Evolutionary conservation across 2,329 filamentous ascomycete genomes (phyloP).

Genomic region (Byssochlamys sp.): DNA sequence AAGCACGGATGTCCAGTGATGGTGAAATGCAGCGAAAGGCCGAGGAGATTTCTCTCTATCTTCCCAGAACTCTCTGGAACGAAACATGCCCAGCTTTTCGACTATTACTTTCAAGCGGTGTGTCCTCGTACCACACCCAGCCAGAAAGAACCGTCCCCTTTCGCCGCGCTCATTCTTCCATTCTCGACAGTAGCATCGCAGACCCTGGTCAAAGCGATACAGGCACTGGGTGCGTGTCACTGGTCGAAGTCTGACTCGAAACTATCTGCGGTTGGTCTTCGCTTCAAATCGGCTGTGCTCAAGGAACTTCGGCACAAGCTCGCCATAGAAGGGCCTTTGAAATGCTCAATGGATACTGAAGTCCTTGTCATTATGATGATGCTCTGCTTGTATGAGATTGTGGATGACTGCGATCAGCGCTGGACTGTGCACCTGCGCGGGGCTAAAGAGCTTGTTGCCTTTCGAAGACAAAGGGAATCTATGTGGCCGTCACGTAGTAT

Average conservation of each 20-base stretch:
- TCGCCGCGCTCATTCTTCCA: constrained; percentile 31
- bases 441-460: constrained; percentile 38
- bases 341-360: constrained; percentile 22
- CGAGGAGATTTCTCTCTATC: constrained; percentile 11
- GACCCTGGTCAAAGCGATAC: constrained; percentile 28
- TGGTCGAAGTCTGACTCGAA: constrained; percentile 22
- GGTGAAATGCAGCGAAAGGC: not conserved
- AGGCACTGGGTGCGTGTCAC: constrained; percentile 32
- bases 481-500: not conserved
- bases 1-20: not conserved
- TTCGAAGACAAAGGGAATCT: constrained; percentile 20
- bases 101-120: constrained; percentile 33
- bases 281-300: constrained; percentile 29
- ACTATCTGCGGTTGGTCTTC: constrained; percentile 25
- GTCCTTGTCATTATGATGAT: constrained; percentile 38
- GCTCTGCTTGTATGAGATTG: constrained; percentile 38
- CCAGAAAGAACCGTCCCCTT: constrained; percentile 25
- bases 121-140: constrained; percentile 34
- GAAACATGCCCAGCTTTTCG: constrained; percentile 23
- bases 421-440: constrained; percentile 43
- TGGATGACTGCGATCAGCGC: constrained; percentile 34
- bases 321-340: constrained; percentile 16
- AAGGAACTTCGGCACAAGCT: constrained; percentile 27
- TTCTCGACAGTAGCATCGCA: constrained; percentile 29
- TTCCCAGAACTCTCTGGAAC: constrained; percentile 22